Conservation (phyloP, 345 rosid species). For the Populus euphratica region DNA sequence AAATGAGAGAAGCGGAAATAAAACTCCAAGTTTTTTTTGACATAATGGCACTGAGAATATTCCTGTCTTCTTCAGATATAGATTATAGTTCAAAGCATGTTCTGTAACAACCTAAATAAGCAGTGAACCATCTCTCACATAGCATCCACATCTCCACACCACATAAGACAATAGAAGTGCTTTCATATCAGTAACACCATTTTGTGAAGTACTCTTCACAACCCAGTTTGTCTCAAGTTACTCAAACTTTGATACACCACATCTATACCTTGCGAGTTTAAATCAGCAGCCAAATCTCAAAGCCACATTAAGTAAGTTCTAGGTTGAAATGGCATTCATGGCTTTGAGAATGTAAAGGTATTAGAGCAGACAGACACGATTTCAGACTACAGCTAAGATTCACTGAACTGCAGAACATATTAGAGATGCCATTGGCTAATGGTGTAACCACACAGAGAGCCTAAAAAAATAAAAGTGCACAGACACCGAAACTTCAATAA, state of each 20-base stretch:
- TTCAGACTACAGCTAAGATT: neutral
- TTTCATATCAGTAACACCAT: neutral
- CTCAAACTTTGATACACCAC: neutral
- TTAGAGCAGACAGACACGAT: neutral
- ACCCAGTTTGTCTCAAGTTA: neutral
- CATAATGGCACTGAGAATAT: neutral
- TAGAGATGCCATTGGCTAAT: neutral
- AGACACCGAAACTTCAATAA: neutral
- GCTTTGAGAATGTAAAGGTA: neutral
- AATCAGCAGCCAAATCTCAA: neutral
- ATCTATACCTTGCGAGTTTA: neutral
- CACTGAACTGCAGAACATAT: neutral
- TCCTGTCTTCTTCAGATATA: neutral
- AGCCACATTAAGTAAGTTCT: neutral
- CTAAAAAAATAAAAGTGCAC: neutral
- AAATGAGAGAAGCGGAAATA: neutral
- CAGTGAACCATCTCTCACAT: neutral
- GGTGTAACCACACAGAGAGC: neutral
- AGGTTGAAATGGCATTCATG: neutral
- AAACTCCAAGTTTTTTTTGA: conserved; percentile 6
- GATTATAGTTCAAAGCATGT: neutral
- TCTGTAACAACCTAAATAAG: neutral
- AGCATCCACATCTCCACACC: neutral
- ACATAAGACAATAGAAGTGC: neutral
- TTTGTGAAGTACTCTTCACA: neutral